Base-by-base conservation (phyloP, 1,139 yeast genomes). In the Pichia inconspicua region DNA sequence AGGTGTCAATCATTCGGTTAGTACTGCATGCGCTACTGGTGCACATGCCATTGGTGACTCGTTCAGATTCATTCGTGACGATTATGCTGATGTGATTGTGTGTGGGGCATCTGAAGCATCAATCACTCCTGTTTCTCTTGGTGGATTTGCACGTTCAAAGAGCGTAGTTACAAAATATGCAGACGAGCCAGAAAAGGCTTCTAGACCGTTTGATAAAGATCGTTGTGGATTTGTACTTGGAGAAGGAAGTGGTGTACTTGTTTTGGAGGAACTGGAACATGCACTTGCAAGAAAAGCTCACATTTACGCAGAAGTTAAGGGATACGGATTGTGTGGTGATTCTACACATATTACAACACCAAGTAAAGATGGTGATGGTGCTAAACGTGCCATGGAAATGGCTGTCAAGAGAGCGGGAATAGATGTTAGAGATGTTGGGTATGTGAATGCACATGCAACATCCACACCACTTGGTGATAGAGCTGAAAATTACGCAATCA, bases 21-120 rank as follows among this genome's bases (percentile, higher is more conserved):
- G 96, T 1, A 89, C 97, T 0, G 98, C 98, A 0, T 94, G 99
- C 69, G 96, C 98, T 3, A 89, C 98, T 0, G 99, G 99, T 0
- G 77, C 86, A 31, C 95, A 92, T 61, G 78, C 97, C 0, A 82
- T 94, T 48, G 97, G 98, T 2, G 99, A 94, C 62, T 97, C 96
- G 0, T 78, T 73, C 56, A 78, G 90, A 57, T 83, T 89, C 62
- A 86, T 94, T 51, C 70, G 74, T 53, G 79, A 82, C 51, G 95
- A 88, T 2, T 84, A 84, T 68, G 88, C 94, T 9, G 82, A 89
- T 55, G 85, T 83, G 9, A 87, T 90, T 82, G 73, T 94, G 2
- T 94, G 96, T 19, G 98, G 98, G 15, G 95, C 97, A 1, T 72
- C 96, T 2, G 99, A 94, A 62, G 82, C 95, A 3, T 77, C 89